Base-by-base conservation (phyloP, 371 early-diverging fungal genomes). In the Mortierella sp. region DNA sequence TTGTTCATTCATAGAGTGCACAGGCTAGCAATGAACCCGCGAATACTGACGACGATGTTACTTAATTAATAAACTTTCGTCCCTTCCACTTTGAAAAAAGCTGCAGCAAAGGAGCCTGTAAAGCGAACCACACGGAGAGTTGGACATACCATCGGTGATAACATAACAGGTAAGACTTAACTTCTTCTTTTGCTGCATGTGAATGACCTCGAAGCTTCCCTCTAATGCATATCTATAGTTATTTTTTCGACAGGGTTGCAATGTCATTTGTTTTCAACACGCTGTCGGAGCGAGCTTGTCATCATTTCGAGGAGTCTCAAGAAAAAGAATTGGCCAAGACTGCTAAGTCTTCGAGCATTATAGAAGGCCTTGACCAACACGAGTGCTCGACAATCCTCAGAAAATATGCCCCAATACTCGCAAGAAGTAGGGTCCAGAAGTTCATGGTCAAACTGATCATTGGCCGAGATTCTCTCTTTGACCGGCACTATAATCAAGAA, bases 191-290 rank as follows among this genome's bases (percentile, higher is more conserved):
- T n/a, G n/a, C n/a, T n/a, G n/a, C n/a, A n/a, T n/a, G n/a, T n/a
- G n/a, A n/a, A n/a, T n/a, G n/a, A n/a, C n/a, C n/a, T n/a, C n/a
- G n/a, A n/a, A n/a, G n/a, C n/a, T n/a, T n/a, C n/a, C n/a, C n/a
- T n/a, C n/a, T n/a, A n/a, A n/a, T n/a, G n/a, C n/a, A n/a, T n/a
- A n/a, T n/a, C n/a, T n/a, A n/a, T n/a, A n/a, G n/a, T n/a, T n/a
- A n/a, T 28, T 46, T 37, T 37, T 37, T 37, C 37, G 9, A 46
- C 37, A 66, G 51, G 23, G 51, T 66, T 7, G 50, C 66, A 15
- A 66, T 57, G 57, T 57, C 57, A 23, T 66, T 43, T 60, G 51
- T 66, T 44, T 16, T 58, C 1, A 58, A 62, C 46, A 57, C 48
- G 3, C 58, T 52, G 58, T 57, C 58, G n/a, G n/a, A 57, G 44